These are phyloP conservation scores for Haematococcus lacustris DNA, from an alignment of 139 green algal genomes.

Conservation along the genomic window DNA sequence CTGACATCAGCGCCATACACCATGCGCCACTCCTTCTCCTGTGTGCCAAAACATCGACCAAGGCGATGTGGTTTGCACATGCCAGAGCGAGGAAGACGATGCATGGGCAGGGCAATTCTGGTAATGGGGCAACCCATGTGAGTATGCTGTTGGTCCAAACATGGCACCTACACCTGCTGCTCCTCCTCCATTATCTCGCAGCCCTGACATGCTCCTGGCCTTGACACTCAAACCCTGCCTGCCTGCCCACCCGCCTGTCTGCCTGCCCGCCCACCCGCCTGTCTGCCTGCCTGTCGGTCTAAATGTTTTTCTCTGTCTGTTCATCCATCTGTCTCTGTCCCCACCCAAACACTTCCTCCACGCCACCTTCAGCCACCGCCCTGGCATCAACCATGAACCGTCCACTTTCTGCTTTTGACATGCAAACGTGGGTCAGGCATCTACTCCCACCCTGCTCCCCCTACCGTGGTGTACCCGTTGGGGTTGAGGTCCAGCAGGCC, in stretches of 20 bases:
- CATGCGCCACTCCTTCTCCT: conserved; percentile 45
- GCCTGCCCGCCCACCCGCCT: too few relatives aligned
- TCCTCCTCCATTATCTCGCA: neutral
- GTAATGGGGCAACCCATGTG: neutral
- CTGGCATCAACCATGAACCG: too few relatives aligned
- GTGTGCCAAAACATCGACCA: neutral
- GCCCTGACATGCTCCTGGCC: neutral
- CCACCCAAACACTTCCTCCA: too few relatives aligned
- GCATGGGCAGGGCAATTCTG: neutral
- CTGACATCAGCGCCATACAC: conserved; percentile 47
- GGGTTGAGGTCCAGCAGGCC: conserved; percentile 71
- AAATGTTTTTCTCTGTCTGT: neutral
- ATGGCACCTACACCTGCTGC: neutral
- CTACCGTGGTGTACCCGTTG: conserved; percentile 21
- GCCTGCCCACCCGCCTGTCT: neutral
- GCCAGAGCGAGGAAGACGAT: neutral
- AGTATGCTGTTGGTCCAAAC: neutral
- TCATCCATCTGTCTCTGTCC: neutral
- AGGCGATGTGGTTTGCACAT: neutral
- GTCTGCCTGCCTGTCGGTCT: neutral
- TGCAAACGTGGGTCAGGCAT: neutral
- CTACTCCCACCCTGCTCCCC: conserved; percentile 14
- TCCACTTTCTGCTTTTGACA: neutral
- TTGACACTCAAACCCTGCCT: neutral
- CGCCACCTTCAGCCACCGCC: neutral